Conservation (phyloP, 1,284 basidiomycete genomes). For the Sanghuangporus weigelae region DNA sequence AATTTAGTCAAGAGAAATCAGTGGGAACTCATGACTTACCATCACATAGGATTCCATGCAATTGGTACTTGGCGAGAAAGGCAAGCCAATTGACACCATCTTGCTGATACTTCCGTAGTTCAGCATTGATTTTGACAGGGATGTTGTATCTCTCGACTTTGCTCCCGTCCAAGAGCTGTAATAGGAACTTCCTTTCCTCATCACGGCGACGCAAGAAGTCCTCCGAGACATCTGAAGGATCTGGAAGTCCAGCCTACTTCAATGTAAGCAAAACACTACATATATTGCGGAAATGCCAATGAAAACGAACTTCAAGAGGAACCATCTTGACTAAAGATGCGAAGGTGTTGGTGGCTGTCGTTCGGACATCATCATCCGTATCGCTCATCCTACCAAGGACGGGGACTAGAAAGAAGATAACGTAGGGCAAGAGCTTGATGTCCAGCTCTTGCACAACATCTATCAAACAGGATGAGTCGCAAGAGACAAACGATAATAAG, state of each 20-base stretch:
- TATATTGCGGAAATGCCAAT: not conserved
- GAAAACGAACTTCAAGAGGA: slow-evolving; percentile 75
- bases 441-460: slow-evolving; percentile 91
- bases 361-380: slow-evolving; percentile 83
- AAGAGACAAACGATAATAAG: not conserved
- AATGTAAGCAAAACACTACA: not conserved
- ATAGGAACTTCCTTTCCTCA: slow-evolving; percentile 87
- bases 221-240: slow-evolving; percentile 88
- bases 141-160: slow-evolving; percentile 92
- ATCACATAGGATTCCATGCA: slow-evolving; percentile 98
- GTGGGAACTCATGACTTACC: slow-evolving; percentile 45
- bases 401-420: slow-evolving; percentile 96
- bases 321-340: slow-evolving; percentile 99
- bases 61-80: slow-evolving; percentile 94
- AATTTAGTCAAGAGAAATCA: not conserved
- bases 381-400: slow-evolving; percentile 98
- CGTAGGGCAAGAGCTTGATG: slow-evolving; percentile 93
- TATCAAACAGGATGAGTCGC: slow-evolving; percentile 29
- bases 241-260: slow-evolving; percentile 83
- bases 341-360: slow-evolving; percentile 94
- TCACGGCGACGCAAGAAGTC: slow-evolving; percentile 87
- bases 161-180: slow-evolving; percentile 89
- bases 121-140: slow-evolving; percentile 88
- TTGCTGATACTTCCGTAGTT: slow-evolving; percentile 95
- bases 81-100: slow-evolving; percentile 99